phyloP scores from a whole-genome alignment of 1,139 yeast species.

The Saccharomyces hybrid region DNA sequence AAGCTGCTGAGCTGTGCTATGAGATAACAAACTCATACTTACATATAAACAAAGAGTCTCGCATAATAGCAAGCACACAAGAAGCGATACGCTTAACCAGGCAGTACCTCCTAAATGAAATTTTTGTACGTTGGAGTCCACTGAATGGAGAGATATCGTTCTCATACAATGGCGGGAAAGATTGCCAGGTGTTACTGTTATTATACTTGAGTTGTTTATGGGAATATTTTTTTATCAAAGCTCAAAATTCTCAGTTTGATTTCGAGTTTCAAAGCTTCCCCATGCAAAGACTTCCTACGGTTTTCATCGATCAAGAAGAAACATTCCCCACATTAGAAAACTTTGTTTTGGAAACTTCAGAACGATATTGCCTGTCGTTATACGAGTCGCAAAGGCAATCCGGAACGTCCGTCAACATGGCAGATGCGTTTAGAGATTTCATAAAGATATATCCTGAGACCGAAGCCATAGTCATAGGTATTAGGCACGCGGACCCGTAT shows the following conservation, averaged over 20 bases:
- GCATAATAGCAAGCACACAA: conserved; percentile 25
- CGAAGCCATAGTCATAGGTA: conserved; percentile 30
- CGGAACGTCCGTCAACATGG: conserved; percentile 17
- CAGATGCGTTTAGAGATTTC: conserved; percentile 26
- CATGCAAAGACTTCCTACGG: conserved; percentile 23
- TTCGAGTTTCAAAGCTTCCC: conserved; percentile 23
- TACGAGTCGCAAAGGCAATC: conserved; percentile 23
- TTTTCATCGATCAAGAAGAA: conserved; percentile 27
- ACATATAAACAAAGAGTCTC: conserved; percentile 9
- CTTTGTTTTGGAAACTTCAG: conserved; percentile 22
- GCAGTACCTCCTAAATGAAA: conserved; percentile 20
- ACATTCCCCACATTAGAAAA: conserved; percentile 25
- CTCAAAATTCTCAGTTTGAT: conserved; percentile 18
- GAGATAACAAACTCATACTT: conserved; percentile 26
- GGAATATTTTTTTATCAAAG: conserved; percentile 21
- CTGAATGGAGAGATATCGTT: conserved; percentile 28
- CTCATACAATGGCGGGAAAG: conserved; percentile 34
- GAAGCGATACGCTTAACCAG: conserved; percentile 23
- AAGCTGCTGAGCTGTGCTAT: conserved; percentile 23
- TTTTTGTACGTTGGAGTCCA: conserved; percentile 29
- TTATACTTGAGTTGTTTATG: conserved; percentile 30
- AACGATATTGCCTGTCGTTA: conserved; percentile 24
- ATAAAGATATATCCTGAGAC: conserved; percentile 22
- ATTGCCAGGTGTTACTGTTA: conserved; percentile 31
- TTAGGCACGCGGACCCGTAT: conserved; percentile 31